A percentile compares a stretch with the other conserved stretches of the same genome.
These are phyloP conservation scores for Lactifluus pinguis DNA, from an alignment of 768 basidiomycete species.

Conservation along the genomic window DNA sequence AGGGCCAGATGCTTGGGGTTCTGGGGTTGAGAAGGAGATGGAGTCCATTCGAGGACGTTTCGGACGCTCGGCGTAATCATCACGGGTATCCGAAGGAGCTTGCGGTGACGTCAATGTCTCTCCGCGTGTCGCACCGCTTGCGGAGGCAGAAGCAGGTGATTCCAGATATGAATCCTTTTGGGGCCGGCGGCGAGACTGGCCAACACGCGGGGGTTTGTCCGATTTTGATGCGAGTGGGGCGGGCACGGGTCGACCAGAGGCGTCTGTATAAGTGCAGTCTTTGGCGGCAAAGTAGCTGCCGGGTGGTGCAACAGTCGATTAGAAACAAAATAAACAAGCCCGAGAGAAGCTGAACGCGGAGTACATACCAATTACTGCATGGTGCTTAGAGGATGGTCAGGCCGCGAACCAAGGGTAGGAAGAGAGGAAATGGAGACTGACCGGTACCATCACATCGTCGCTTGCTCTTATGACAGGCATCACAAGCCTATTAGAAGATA, in stretches of 20 bases:
- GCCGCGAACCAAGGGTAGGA: not conserved
- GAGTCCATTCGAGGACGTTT: conserved; percentile 10
- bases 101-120: conserved; percentile 17
- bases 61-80: conserved; percentile 8
- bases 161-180: conserved; percentile 3
- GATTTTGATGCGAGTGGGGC: conserved; percentile 35
- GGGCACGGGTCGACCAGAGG: conserved; percentile 70
- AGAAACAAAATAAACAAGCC: conserved; percentile 7
- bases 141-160: conserved; percentile 5
- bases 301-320: conserved; percentile 6
- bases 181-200: conserved; percentile 10
- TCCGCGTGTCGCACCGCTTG: not conserved
- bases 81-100: conserved; percentile 23
- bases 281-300: conserved; percentile 73
- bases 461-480: conserved; percentile 80
- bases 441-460: conserved; percentile 77
- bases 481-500: conserved; percentile 45
- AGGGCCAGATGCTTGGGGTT: not conserved
- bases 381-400: conserved; percentile 40
- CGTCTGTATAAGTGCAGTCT: conserved; percentile 71
- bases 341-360: not conserved
- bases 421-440: conserved; percentile 27
- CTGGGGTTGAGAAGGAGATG: not conserved
- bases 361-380: conserved; percentile 67
- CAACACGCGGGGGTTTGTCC: conserved; percentile 9